Evolutionary conservation across 176 grass and related monocot species (phyloP), one percentile per base, ranked within the genome.

Genomic region (Avena insularis): DNA sequence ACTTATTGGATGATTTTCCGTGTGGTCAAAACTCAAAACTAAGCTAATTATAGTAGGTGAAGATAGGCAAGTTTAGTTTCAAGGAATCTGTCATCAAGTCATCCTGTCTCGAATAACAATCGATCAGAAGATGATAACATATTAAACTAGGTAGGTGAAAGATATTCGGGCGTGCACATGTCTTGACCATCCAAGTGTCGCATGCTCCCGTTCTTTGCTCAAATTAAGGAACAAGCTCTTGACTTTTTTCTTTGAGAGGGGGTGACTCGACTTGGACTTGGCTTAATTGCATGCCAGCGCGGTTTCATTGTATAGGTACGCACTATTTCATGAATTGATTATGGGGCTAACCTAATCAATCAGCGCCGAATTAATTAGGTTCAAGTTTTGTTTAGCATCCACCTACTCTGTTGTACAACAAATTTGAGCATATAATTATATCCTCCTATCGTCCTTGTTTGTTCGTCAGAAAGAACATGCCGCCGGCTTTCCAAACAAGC

Each of bases 141-240:
- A 43, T 33, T 71, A 83, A 83, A 23, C 12, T 47, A 20, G 20
- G 7, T 13, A 7, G 35, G n/a, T 2, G 50, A 23, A 71, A 82
- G 8, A 25, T 27, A 43, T 57, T 83, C 2, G 20, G 5, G 12
- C 50, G 8, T 35, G 13, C 38, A 29, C 68, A 60, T 47, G 51
- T 47, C 58, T 59, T 49, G 20, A 43, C 56, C 40, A 56, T 84
- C 82, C 82, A 84, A 16, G 56, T 84, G 56, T 84, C 47, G 15
- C 25, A 1, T 48, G 55, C 55, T 62, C 67, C 20, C 8, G 36
- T 53, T 31, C 31, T 9, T 56, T 40, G 81, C 66, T 57, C 65
- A 71, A 40, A 57, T 83, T 58, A 57, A 45, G 13, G 35, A 25
- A 16, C 11, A 56, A 27, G 8, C 35, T 35, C 33, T 35, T 4